Conservation (phyloP, 305 asterid species). For the Solanum hybrid region DNA sequence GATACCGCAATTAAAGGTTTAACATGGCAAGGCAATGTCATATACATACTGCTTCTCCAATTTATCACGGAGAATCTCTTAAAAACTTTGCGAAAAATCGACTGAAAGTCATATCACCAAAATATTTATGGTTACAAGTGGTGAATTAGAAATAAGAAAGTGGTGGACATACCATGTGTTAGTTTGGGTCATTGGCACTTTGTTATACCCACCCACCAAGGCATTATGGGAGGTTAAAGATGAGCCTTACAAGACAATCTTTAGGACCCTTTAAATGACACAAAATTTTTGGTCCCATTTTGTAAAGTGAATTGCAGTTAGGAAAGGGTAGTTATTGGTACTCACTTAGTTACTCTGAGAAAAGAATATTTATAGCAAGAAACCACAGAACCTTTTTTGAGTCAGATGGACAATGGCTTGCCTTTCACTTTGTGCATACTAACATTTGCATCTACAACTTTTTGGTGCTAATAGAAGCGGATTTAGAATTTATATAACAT, state of each 20-base stretch:
- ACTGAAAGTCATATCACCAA: too few species aligned
- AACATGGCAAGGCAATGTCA: neutral
- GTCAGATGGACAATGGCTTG: neutral
- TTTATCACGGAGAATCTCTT: neutral
- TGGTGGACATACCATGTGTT: slow-evolving; percentile 50
- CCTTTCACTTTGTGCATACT: neutral
- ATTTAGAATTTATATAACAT: too few species aligned
- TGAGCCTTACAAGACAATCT: slow-evolving; percentile 11
- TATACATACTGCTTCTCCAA: too few species aligned
- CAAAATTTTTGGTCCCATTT: slow-evolving; percentile 3
- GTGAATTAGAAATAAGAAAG: neutral
- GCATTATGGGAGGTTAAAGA: slow-evolving; percentile 11
- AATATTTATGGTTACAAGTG: neutral
- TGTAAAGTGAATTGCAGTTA: neutral
- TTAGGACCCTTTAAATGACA: slow-evolving; percentile 20
- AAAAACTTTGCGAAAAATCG: too few species aligned
- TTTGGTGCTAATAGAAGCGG: too few species aligned
- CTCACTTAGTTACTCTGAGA: neutral
- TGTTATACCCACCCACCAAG: neutral
- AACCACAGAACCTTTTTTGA: neutral
- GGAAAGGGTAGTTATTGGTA: neutral
- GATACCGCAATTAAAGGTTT: too few species aligned
- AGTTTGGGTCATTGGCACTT: neutral
- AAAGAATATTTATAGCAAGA: neutral
- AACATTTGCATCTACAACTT: too few species aligned